Evolutionary conservation across 108 stramenopile species (phyloP).

Genomic region (Pseudonitzschia delicatissima): DNA sequence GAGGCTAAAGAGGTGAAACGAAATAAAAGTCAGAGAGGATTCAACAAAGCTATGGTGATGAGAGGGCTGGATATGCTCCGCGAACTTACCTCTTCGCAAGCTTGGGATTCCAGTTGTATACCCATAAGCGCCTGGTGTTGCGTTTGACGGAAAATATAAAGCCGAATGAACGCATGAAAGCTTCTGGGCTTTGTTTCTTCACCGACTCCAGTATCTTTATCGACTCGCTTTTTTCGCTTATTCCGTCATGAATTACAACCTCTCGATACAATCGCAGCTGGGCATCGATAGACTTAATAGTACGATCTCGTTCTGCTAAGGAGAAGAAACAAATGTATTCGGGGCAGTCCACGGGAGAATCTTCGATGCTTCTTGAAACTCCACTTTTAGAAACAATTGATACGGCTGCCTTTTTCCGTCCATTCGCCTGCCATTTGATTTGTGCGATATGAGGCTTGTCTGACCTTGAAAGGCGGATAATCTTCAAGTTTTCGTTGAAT

Average conservation of each 20-base stretch:
- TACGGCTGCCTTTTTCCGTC: background rate
- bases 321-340: constrained; percentile 62
- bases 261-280: constrained; percentile 32
- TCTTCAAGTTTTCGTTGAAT: background rate
- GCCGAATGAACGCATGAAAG: constrained; percentile 42
- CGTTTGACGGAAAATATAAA: constrained; percentile 52
- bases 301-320: constrained; percentile 19
- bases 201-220: constrained; percentile 21
- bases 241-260: constrained; percentile 37
- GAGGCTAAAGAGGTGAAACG: background rate
- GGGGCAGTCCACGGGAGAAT: constrained; percentile 62
- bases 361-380: constrained; percentile 20
- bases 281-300: constrained; percentile 13
- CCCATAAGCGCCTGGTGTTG: constrained; percentile 27
- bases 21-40: background rate
- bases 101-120: constrained; percentile 51
- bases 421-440: constrained; percentile 10
- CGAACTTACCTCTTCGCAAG: constrained; percentile 33
- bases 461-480: constrained; percentile 29
- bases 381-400: background rate
- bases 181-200: constrained; percentile 22
- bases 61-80: background rate
- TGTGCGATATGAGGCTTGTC: constrained; percentile 24
- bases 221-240: constrained; percentile 25
- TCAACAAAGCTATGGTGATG: too few species aligned